These are phyloP conservation scores for Ambispora gerdemannii DNA, from an alignment of 192 early-diverging fungal species.

Conservation along the genomic window DNA sequence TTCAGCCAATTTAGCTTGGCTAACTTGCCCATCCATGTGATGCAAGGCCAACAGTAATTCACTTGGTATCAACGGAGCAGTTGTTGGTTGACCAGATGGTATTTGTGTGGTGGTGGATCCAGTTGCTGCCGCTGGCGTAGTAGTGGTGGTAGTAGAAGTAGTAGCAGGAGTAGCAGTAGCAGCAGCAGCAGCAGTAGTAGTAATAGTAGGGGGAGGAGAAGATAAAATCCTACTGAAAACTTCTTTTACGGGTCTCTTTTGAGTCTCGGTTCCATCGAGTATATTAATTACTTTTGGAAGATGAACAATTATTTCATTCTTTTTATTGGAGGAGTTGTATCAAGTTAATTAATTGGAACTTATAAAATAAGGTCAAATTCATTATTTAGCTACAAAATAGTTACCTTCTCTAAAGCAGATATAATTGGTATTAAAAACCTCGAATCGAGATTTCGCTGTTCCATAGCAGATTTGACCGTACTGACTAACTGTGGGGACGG, in stretches of 20 bases:
- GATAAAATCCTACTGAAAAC: slow-evolving; percentile 61
- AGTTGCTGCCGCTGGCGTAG: neutral
- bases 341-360: slow-evolving; percentile 6
- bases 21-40: slow-evolving; percentile 62
- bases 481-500: slow-evolving; percentile 53
- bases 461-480: slow-evolving; percentile 51
- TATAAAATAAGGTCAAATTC: neutral
- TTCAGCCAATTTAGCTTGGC: slow-evolving; percentile 62
- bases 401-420: slow-evolving; percentile 58
- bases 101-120: too few relatives aligned
- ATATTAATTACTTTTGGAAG: slow-evolving; percentile 62
- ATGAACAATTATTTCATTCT: slow-evolving; percentile 55
- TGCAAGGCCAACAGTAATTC: slow-evolving; percentile 72
- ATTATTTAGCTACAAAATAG: neutral
- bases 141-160: neutral
- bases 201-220: slow-evolving; percentile 12
- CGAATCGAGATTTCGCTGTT: slow-evolving; percentile 55
- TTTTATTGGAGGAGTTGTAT: neutral
- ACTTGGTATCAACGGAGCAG: slow-evolving; percentile 50
- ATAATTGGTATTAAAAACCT: slow-evolving; percentile 70
- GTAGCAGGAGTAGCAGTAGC: neutral
- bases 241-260: slow-evolving; percentile 57
- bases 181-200: slow-evolving; percentile 14
- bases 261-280: slow-evolving; percentile 60
- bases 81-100: neutral